Base-by-base conservation (phyloP, 805 yeast genomes). In the Candida nitratophila region DNA sequence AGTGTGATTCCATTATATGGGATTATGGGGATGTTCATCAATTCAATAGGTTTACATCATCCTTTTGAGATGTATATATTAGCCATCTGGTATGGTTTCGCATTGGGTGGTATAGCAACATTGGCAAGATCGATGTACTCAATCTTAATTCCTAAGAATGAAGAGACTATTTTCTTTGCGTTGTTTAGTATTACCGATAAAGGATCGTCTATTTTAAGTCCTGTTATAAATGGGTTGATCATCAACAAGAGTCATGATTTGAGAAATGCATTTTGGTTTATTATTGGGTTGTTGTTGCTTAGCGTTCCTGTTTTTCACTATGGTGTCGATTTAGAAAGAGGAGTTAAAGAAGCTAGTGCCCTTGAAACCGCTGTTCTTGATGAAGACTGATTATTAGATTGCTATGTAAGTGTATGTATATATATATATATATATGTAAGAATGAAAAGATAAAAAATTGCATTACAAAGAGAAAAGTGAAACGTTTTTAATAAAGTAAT, bases 171-270 rank as follows among this genome's bases (percentile, higher is more conserved):
- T 7, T 85, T 84, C 56, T 85, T 86, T 62, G 82, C 91, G 14
- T 65, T 85, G 37, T 86, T 80, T 60, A 76, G 86, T 35, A 79
- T 85, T 34, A 86, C 95, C 1, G 93, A 85, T 60, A 85, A 86
- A 55, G 91, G 93, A 3, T 80, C 87, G 4, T 79, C 87, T 0
- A 76, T 85, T 4, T 50, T 85, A 26, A 93, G 95, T 0, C 93
- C 95, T 0, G 62, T 80, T 4, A 52, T 84, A 19, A 77, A 85
- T n/a, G 93, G 89, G 0, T 46, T 84, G 47, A 74, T 86, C 41
- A 81, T 86, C 4, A 89, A 86, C 61, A 65, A 64, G 45, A 82
- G 88, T 0, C 91, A 85, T 56, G 80, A 84, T 47, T 81, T 85
- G 43, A 68, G 93, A 39, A 79, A 82, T 55, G 76, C 88, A 14